phyloP scores from a whole-genome alignment of 768 basidiomycete species.

The Lactarius indigo region DNA sequence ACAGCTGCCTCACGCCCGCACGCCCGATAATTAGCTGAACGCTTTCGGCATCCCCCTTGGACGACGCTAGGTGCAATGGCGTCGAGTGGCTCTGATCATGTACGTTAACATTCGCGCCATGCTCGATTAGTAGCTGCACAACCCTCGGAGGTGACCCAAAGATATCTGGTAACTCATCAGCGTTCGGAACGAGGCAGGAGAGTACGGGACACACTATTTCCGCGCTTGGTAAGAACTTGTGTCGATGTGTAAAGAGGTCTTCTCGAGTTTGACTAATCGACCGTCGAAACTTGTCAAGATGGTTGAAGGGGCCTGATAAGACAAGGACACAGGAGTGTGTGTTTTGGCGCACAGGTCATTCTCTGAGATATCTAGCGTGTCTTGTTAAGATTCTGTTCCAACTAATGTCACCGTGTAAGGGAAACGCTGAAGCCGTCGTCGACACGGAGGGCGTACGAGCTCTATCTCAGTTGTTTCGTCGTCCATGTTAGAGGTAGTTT shows the following conservation, averaged over 20 bases:
- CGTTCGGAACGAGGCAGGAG: neutral
- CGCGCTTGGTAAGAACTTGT: slow-evolving; percentile 67
- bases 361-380: slow-evolving; percentile 80
- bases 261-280: slow-evolving; percentile 77
- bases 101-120: too few relatives aligned
- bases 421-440: neutral
- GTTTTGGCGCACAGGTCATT: slow-evolving; percentile 68
- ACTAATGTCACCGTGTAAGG: slow-evolving; percentile 37
- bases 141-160: too few relatives aligned
- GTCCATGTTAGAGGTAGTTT: slow-evolving; percentile 35
- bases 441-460: slow-evolving; percentile 9
- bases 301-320: slow-evolving; percentile 45
- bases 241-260: slow-evolving; percentile 81
- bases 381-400: slow-evolving; percentile 86
- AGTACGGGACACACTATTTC: slow-evolving; percentile 53
- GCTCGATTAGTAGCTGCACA: too few relatives aligned
- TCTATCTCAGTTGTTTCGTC: slow-evolving; percentile 76
- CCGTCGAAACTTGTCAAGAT: slow-evolving; percentile 83
- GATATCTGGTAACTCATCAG: slow-evolving; percentile 52
- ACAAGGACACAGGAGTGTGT: neutral
- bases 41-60: too few relatives aligned
- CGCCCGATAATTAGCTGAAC: too few relatives aligned
- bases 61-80: too few relatives aligned
- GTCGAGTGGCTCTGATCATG: too few relatives aligned
- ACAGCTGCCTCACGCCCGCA: too few relatives aligned